Evolutionary conservation across 441 rosid genomes (phyloP), one percentile per base, ranked within the genome.

Genomic region (Populus tomentosa): DNA sequence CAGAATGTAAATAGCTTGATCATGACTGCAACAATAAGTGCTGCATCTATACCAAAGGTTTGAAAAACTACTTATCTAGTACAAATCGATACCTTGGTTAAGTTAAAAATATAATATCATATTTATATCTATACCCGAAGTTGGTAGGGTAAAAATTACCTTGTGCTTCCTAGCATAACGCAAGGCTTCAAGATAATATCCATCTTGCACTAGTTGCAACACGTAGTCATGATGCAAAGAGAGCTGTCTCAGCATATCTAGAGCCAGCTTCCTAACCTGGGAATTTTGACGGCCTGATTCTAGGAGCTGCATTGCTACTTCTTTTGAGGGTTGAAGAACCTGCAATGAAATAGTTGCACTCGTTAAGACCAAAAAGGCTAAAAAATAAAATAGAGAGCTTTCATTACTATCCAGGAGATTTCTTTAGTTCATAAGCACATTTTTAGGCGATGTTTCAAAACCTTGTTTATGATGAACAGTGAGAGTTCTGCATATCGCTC

Each of bases 271-370:
- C 90, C 97, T 89, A 67, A 89, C 87, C 81, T 85, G 88, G 24
- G 63, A 65, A 83, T 88, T 90, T 76, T 90, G 94, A 69, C 90
- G 77, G 74, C 98, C 98, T 2, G 92, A 87, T 80, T 92, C 98
- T 65, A 92, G 82, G 73, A 94, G 94, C 81, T 97, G 98, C 85
- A 94, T 72, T 70, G 99, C 98, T 28, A 94, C 99, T 86, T 97
- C 97, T 85, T 92, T 97, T 20, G 99, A 97, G 66, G 97, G 98
- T 80, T 94, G 98, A 33, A 97, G 86, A 85, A 94, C 89, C 99
- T 97, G 86, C 63, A 81, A 38, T 24, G 68, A 50, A 78, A 81
- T 32, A 72, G 35, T 23, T 71, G 38, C 70, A 42, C 70, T 21
- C 42, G 14, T 24, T 75, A 70, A 79, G 61, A 24, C 42, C 30